Base-by-base conservation (phyloP, 192 early-diverging fungal species). In the Allomyces macrogynus region DNA sequence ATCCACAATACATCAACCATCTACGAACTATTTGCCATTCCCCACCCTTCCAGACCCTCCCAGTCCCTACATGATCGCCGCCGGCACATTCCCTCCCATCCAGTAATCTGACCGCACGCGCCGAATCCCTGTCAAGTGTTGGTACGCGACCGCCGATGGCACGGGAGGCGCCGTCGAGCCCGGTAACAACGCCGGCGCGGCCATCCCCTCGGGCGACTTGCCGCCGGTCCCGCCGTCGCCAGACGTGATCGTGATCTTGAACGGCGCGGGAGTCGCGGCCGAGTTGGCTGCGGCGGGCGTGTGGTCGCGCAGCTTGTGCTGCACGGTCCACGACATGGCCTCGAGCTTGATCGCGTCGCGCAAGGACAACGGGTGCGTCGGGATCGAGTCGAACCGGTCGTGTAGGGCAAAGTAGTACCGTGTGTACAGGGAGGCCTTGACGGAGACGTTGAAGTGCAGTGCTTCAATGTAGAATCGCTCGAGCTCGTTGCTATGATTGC, bases 351-450 rank as follows among this genome's bases (percentile, higher is more conserved):
- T 60, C 10, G 60, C 54, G 23, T 71, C 62, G 14, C 66, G 24
- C 22, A 64, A 14, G 25, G 66, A 68, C 10, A 67, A 23, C 25
- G 73, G 73, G n/a, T 64, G 62, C 23, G 24, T 61, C 14, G 62
- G 27, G 11, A 61, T 65, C 16, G 49, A 14, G 23, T 69, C 70
- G 5, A 67, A 66, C 20, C 74, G 23, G 62, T 87, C 86, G n/a
- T 84, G 67, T 22, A 89, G 62, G 61, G 73, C 69, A 66, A 87
- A 89, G 68, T 86, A 89, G 62, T 78, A 80, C 16, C 69, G 62
- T 0, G 85, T 79, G 67, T 83, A 89, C 23, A 80, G 64, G n/a
- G 85, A 83, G 1, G 81, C 68, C 61, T 77, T 81, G 44, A 89
- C 77, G 0, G 80, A 80, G 7, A 89, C 85, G 66, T 89, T 76